Base-by-base conservation (phyloP, 371 early-diverging fungal genomes). In the Mortierella sp. region DNA sequence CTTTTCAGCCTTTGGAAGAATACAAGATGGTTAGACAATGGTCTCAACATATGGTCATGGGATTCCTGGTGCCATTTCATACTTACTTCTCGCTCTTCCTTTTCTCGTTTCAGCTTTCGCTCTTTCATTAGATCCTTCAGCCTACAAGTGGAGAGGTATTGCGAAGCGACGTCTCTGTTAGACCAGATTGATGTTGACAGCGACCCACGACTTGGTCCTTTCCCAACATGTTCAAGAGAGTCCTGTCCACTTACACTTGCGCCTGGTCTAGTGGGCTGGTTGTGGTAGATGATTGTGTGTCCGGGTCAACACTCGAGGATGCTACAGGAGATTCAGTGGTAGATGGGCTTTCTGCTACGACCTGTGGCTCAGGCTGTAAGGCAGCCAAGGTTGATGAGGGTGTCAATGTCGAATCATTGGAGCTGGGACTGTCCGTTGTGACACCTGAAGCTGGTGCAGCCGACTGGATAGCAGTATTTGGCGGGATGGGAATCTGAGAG, bases 81-180 rank as follows among this genome's bases (percentile, higher is more conserved):
- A 10, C 54, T 21, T 50, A 71, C 72, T 53, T 78, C 72, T 40
- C 49, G 21, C 21, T 78, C 78, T 46, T 78, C 78, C 52, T 67
- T 59, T 40, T 78, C 72, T 8, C 72, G 60, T 28, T 71, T 71
- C 55, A 63, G 22, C 44, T 71, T 68, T 14, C 78, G 60, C 28
- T 77, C 71, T 27, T 71, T 67, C 71, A 77, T 65, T 22, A 71
- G 50, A 2, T 71, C 67, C 43, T 77, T 77, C 39, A 77, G 21
- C 24, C 78, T 77, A 62, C 0, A 16, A n/a, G n/a, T n/a, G n/a
- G 12, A n/a, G 37, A 54, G 7, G 34, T n/a, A n/a, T n/a, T n/a
- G n/a, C n/a, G n/a, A n/a, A n/a, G n/a, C n/a, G n/a, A n/a, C n/a
- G n/a, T n/a, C n/a, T n/a, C n/a, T n/a, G n/a, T n/a, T n/a, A n/a